Conservation (phyloP, 352 stramenopile species). For the Pythium myriotylum region DNA sequence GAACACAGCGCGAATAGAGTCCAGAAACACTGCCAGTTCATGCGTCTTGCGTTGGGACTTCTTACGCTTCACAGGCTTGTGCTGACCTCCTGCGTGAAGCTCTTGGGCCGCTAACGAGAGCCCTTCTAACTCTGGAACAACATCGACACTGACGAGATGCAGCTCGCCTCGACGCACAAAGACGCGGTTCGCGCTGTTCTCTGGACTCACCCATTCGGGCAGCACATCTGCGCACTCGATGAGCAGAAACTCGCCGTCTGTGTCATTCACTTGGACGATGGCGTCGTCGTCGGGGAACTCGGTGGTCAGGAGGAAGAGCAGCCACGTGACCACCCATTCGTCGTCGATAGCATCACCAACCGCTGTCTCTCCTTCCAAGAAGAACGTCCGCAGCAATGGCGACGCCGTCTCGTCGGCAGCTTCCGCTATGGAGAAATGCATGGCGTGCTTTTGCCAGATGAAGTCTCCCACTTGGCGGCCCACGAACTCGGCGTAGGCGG, state of each 20-base stretch:
- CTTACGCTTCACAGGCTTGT: conserved; percentile 1
- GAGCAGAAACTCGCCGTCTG: conserved; percentile 51
- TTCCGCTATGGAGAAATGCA: conserved; percentile 9
- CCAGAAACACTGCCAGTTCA: neutral
- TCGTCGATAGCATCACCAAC: conserved; percentile 45
- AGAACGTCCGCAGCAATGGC: conserved; percentile 7
- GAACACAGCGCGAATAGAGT: conserved; percentile 10
- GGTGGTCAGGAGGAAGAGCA: conserved; percentile 34
- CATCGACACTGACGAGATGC: conserved; percentile 21
- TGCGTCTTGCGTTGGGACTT: neutral
- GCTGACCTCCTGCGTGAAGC: neutral
- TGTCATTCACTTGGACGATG: conserved; percentile 36
- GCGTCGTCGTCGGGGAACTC: conserved; percentile 25
- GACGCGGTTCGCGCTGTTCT: conserved; percentile 36
- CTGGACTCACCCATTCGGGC: conserved; percentile 43
- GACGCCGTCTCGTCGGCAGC: neutral
- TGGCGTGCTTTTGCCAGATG: conserved; percentile 33
- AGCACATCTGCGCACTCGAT: conserved; percentile 52
- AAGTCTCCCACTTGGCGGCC: conserved; percentile 13
- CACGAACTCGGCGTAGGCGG: conserved; percentile 22
- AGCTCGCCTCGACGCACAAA: conserved; percentile 25
- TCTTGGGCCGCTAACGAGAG: neutral
- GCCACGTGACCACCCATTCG: conserved; percentile 45
- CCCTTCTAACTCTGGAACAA: conserved; percentile 11
- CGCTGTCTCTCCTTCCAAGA: conserved; percentile 24